phyloP scores from a whole-genome alignment of 2,329 filamentous ascomycete genomes.

The Talaromyces sp. region DNA sequence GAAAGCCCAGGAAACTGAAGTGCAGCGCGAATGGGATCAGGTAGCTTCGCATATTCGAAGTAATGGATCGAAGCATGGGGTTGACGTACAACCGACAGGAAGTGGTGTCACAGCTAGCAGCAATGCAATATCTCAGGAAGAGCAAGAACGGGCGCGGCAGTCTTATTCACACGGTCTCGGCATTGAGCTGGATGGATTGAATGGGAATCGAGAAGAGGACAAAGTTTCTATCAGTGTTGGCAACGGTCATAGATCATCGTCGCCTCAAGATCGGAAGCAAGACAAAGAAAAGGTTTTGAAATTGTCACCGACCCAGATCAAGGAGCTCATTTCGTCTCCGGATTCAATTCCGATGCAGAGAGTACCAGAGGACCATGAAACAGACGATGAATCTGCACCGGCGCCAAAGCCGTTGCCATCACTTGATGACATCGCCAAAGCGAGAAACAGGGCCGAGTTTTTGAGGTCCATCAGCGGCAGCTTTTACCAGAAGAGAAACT shows the following conservation, averaged over 20 bases:
- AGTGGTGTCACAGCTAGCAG: background rate
- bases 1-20: constrained; percentile 9
- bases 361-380: constrained; percentile 22
- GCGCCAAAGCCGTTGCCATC: constrained; percentile 19
- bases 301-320: constrained; percentile 49
- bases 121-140: background rate
- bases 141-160: background rate
- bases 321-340: constrained; percentile 49
- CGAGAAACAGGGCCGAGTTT: constrained; percentile 22
- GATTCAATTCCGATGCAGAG: constrained; percentile 47
- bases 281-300: constrained; percentile 42
- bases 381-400: background rate
- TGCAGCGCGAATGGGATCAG: constrained; percentile 16
- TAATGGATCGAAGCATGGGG: background rate
- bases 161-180: constrained; percentile 12
- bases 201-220: background rate
- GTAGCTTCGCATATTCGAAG: background rate
- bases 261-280: constrained; percentile 9
- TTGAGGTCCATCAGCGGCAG: constrained; percentile 22
- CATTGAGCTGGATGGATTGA: constrained; percentile 5
- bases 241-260: background rate
- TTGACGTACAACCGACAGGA: background rate
- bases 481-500: constrained; percentile 10
- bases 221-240: background rate
- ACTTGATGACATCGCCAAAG: constrained; percentile 27